Conservation (phyloP, 2,329 filamentous ascomycete genomes). For the Cercospora sojina region DNA sequence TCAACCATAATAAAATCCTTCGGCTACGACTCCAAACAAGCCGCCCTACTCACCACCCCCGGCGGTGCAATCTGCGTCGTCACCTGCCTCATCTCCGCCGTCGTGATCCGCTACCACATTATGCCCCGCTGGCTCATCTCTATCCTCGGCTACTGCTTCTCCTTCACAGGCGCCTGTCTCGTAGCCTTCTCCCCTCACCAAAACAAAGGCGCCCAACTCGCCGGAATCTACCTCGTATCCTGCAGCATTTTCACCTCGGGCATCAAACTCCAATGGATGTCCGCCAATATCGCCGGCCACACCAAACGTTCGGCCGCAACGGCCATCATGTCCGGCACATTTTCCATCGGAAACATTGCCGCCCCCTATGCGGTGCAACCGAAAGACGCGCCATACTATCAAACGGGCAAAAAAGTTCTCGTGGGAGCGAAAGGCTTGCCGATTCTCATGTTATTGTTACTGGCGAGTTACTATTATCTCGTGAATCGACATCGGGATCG, state of each 20-base stretch:
- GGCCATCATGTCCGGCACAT: conserved; percentile 47
- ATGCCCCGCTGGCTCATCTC: conserved; percentile 31
- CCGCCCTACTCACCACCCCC: conserved; percentile 52
- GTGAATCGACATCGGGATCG: conserved; percentile 21
- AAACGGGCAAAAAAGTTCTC: conserved; percentile 46
- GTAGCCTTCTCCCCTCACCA: conserved; percentile 34
- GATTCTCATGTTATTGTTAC: conserved; percentile 41
- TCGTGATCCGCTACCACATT: conserved; percentile 19
- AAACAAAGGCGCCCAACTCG: conserved; percentile 47
- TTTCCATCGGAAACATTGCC: conserved; percentile 44
- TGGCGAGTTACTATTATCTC: conserved; percentile 44
- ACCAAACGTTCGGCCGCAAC: conserved; percentile 62
- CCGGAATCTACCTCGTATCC: conserved; percentile 43
- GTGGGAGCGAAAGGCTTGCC: conserved; percentile 37
- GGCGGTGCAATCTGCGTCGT: conserved; percentile 54
- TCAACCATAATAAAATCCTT: conserved; percentile 36
- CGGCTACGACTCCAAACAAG: conserved; percentile 33
- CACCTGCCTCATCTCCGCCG: conserved; percentile 20
- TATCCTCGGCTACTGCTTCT: conserved; percentile 20
- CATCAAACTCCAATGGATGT: conserved; percentile 35
- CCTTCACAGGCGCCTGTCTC: conserved; percentile 29
- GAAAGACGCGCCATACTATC: conserved; percentile 40
- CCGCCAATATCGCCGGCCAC: conserved; percentile 63
- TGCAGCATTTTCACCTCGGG: conserved; percentile 32
- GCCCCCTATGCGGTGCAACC: conserved; percentile 43